Percentiles rank a stretch among this genome's conserved stretches.
These are phyloP conservation scores for Hymenoscyphus infarciens DNA, from an alignment of 2,329 filamentous ascomycete genomes.

Conservation along the genomic window DNA sequence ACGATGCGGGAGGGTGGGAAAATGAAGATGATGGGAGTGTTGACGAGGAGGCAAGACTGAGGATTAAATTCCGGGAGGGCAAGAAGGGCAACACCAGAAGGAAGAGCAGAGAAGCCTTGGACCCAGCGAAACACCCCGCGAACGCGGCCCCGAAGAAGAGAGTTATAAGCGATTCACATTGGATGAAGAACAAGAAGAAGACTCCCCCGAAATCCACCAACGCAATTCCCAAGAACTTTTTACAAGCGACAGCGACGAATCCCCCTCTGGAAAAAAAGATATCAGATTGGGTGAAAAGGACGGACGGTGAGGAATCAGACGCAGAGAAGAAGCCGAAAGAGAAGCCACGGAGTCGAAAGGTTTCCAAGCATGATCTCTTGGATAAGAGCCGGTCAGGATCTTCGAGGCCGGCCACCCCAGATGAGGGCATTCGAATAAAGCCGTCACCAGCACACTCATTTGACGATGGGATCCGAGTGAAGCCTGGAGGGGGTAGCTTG, in stretches of 20 bases:
- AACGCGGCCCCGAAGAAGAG: slow-evolving; percentile 72
- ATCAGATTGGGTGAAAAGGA: slow-evolving; percentile 53
- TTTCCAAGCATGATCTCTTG: slow-evolving; percentile 7
- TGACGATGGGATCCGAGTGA: slow-evolving; percentile 23
- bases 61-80: slow-evolving; percentile 38
- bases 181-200: slow-evolving; percentile 58
- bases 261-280: slow-evolving; percentile 57
- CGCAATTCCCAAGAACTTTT: slow-evolving; percentile 55
- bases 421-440: slow-evolving; percentile 43
- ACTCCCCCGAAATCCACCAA: slow-evolving; percentile 41
- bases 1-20: slow-evolving; percentile 54
- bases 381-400: slow-evolving; percentile 14
- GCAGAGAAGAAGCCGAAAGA: slow-evolving; percentile 10
- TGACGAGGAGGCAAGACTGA: slow-evolving; percentile 56
- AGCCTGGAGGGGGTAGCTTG: slow-evolving; percentile 5
- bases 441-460: slow-evolving; percentile 26
- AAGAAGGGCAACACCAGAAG: slow-evolving; percentile 11
- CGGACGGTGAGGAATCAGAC: slow-evolving; percentile 14
- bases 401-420: slow-evolving; percentile 29
- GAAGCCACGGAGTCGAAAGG: slow-evolving; percentile 13
- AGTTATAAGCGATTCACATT: slow-evolving; percentile 90
- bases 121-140: slow-evolving; percentile 18
- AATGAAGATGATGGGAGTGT: slow-evolving; percentile 56
- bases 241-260: slow-evolving; percentile 50
- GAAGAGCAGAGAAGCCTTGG: slow-evolving; percentile 34